Base-by-base conservation (phyloP, 441 rosid species). In the Melastoma candidum region DNA sequence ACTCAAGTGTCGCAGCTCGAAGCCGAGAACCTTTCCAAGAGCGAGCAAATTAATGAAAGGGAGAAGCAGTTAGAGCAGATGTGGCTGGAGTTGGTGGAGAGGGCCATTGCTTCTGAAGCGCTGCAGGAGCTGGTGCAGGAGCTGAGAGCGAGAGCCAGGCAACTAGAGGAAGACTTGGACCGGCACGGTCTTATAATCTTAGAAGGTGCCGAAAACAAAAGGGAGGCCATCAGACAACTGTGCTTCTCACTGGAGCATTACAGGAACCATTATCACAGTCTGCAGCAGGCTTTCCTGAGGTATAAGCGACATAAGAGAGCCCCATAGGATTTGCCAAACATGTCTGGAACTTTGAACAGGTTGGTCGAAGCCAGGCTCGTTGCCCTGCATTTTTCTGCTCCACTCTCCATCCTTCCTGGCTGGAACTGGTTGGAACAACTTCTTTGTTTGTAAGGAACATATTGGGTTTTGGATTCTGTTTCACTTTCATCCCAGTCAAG, bases 171-270 rank as follows among this genome's bases (percentile, higher is more conserved):
- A 24, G 41, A 32, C 41, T 32, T 72, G 62, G 78, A 76, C 43
- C 11, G 69, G 57, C 90, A 76, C 65, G 77, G 67, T 27, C 53
- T 24, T 36, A 66, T 58, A 66, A 67, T 92, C 46, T 54, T 60
- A 50, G 81, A 70, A 27, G 76, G 71, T 26, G 85, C 86, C 10
- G 96, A 92, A 67, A 82, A 77, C 75, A 85, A 87, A 71, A 66
- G 85, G 62, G 90, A 80, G 68, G 98, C 81, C 8, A 90, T 90
- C 49, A 63, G 96, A 54, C 95, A 87, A 60, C 93, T 90, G 58
- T 85, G 88, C 67, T 80, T 90, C 71, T 70, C 88, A 11, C 60
- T 90, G 65, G 98, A 90, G 59, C 85, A 90, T 60, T 90, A 81
- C 63, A 77, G 78, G 72, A 81, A 73, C 12, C 82, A 85, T 12